These are phyloP conservation scores for Coniochaeta hoffmannii DNA, from an alignment of 2,329 filamentous ascomycete species.

Conservation along the genomic window DNA sequence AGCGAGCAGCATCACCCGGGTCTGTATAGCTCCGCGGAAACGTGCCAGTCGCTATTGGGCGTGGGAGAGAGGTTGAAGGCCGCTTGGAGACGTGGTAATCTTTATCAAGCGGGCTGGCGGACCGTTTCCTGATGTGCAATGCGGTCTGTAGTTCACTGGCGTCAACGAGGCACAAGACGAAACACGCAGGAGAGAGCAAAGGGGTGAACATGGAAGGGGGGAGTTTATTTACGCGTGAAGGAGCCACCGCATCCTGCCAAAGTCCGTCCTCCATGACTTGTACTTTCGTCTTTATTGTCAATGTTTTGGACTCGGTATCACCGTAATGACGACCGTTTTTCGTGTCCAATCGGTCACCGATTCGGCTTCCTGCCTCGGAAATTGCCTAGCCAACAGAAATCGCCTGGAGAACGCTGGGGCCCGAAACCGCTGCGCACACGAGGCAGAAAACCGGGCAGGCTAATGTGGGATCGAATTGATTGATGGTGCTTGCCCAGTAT, in stretches of 20 bases:
- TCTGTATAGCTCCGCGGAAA: not conserved
- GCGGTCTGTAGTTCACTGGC: not conserved
- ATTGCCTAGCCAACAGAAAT: not conserved
- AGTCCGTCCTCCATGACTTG: not conserved
- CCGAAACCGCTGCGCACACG: not conserved
- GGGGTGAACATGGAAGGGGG: not conserved
- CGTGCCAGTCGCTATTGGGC: not conserved
- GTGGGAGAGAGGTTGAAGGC: not conserved
- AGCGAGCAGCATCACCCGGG: not conserved
- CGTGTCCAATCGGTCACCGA: not conserved
- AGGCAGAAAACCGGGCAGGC: not conserved
- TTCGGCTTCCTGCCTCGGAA: not conserved
- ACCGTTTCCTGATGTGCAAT: not conserved
- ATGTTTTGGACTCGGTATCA: not conserved
- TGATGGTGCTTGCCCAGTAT: not conserved
- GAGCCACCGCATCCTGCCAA: not conserved
- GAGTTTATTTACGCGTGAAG: not conserved
- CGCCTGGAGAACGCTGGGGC: not conserved
- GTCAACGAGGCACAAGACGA: not conserved
- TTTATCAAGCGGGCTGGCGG: not conserved
- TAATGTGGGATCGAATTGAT: not conserved
- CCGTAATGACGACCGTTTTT: not conserved
- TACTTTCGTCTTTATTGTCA: not conserved
- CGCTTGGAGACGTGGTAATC: not conserved
- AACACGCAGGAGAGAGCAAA: not conserved